Base-by-base conservation (phyloP, 176 grass and related monocot genomes). In the Carex littledalei region DNA sequence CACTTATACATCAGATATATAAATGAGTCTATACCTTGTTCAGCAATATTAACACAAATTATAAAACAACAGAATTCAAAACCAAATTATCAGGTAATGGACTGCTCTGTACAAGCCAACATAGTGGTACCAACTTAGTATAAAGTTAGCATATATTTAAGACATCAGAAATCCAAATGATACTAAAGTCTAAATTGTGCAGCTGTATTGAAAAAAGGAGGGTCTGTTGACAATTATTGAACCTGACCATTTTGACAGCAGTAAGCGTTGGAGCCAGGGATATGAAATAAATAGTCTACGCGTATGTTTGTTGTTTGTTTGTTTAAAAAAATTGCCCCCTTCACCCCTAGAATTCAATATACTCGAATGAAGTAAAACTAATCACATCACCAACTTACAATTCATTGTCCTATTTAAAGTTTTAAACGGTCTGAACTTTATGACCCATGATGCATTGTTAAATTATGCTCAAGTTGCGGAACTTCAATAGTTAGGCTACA, bases 71-170 rank as follows among this genome's bases (percentile, higher is more conserved):
- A 49, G 64, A 80, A 81, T 55, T 69, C 12, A 60, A 81, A 74
- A 86, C 16, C 63, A 86, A 80, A 89, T 70, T 72, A 54, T 31
- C 41, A 84, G 72, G 80, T 31, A 72, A 59, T 50, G 72, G 53
- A 81, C 64, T 11, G 2, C 78, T 75, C 67, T 77, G 72, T 67
- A 69, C 84, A 35, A 90, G 5, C 54, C 61, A 29, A 78, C 21
- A 77, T 55, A 84, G 54, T 32, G 35, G 11, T 69, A 87, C 66
- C 80, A 85, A 78, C 52, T 84, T 66, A 61, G 18, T 47, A 84
- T 69, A 63, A 81, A 63, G 1, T 58, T 14, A 32, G 60, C 84
- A 53, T 41, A 79, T 63, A 71, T 17, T 35, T 24, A 75, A 75
- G 45, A 53, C 45, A 53, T 52, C 45, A 75, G 20, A 52, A 24